Evolutionary conservation across 2,329 filamentous ascomycete genomes (phyloP), one percentile per base, ranked within the genome.

Genomic region (Gnomoniopsis smithogilvyi): DNA sequence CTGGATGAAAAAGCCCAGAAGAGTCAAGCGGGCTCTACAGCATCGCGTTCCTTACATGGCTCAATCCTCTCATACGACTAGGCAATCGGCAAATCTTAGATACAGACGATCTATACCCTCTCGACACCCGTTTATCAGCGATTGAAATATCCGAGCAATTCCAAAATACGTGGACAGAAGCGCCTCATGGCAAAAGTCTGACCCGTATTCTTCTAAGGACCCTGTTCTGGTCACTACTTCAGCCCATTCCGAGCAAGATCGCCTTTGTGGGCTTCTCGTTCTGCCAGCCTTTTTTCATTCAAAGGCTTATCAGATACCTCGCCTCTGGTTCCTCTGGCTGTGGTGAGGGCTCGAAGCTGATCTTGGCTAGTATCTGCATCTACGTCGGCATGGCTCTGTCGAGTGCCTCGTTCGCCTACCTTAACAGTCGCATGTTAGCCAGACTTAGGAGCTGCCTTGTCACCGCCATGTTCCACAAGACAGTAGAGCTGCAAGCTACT

Each of bases 281-380:
- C 43, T 75, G 74, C 46, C 75, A 76, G 53, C 76, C 77, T 0
- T 73, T 79, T 36, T 73, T 80, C 47, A 74, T 79, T 61, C 66
- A 74, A 12, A 64, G 67, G 0, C 67, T 76, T 0, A 64, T 79
- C 1, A 56, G 63, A 2, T 74, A 74, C 48, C 63, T 76, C 7
- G 62, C 69, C 11, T 6, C 47, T 3, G 43, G 66, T 22, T 59
- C 68, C 3, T 24, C 52, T 64, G 36, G 62, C 34, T 54, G 47
- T 66, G 59, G 65, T 58, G 49, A 63, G 58, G 67, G 69, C 0
- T 71, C 71, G 41, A 71, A 70, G 1, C 58, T 73, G 22, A 71
- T 73, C 30, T 69, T 69, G 3, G 69, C 70, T 2, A 65, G 67
- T 33, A 14, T 67, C 3, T 50, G 72, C 22, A 68, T 73, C 8